Evolutionary conservation across 2,329 filamentous ascomycete genomes (phyloP), one percentile per base, ranked within the genome.

Genomic region (Penicillium sp.): DNA sequence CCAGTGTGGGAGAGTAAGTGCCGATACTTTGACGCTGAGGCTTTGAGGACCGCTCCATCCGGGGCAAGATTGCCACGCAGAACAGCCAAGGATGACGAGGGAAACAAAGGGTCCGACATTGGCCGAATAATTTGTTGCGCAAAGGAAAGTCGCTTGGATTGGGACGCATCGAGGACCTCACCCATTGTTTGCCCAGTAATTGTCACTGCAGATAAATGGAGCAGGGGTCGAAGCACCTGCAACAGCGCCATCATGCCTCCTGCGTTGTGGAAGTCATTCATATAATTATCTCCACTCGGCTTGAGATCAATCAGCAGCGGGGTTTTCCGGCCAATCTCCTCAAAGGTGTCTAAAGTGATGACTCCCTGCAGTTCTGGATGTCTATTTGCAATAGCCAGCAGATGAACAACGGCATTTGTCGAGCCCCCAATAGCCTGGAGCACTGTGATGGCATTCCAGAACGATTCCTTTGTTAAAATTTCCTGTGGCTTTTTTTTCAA

Each of bases 381-480:
- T 4, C 81, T 71, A 50, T 82, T 82, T 16, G 79, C 79, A 30
- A 83, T 77, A n/a, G 81, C 81, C 46, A 79, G 74, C 11, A 83
- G 59, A 64, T 83, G 81, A 14, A 84, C 81, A 0, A 81, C 77
- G 0, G 80, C 80, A 61, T 84, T 84, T 5, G 81, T 82, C 38
- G 78, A 81, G 9, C 81, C 81, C n/a, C 81, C 81, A 47, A 83
- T 81, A 9, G 81, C 80, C 22, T 80, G 80, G 37, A 82, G 79
- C 10, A 77, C 77, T 0, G 77, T 79, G 44, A 83, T 79, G 10
- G 80, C 80, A 58, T 84, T 83, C 44, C 77, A 64, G 56, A 80
- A 81, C 1, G 79, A 81, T 54, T 79, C 77, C 40, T 73, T 72
- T 0, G 72, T 73, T 9, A 81, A 66, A 5, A 82, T 66, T 7